These are phyloP conservation scores for Fusarium sp. DNA, from an alignment of 2,329 filamentous ascomycete species.

Conservation along the genomic window DNA sequence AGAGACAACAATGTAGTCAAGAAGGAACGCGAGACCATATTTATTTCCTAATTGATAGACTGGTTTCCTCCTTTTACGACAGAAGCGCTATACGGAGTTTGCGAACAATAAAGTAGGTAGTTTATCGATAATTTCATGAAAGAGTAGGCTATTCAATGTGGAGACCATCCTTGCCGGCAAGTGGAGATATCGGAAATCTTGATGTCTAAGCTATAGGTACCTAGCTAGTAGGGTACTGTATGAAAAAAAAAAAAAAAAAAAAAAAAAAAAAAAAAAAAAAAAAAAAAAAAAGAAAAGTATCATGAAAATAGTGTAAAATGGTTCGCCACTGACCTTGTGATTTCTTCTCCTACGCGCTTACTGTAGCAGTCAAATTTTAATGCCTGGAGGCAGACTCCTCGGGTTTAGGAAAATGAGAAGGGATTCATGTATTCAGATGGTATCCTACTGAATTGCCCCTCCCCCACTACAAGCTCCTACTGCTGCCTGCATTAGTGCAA, in stretches of 20 bases:
- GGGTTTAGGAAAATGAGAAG: background rate
- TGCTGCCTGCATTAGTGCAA: conserved; percentile 27
- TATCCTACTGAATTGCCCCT: conserved; percentile 18
- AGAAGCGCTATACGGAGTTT: background rate
- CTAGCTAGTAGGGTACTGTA: too few species aligned
- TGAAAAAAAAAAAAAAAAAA: too few species aligned
- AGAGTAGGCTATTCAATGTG: background rate
- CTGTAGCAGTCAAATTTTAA: too few species aligned
- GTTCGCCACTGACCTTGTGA: background rate
- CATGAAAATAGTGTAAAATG: background rate
- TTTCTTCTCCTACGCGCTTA: background rate
- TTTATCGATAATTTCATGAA: conserved; percentile 3
- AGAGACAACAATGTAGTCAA: background rate
- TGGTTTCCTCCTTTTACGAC: background rate
- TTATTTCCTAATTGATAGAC: background rate
- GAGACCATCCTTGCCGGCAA: background rate
- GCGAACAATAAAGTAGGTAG: background rate
- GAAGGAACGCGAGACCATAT: background rate
- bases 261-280: too few species aligned
- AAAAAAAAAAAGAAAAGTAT: background rate
- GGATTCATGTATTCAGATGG: too few species aligned
- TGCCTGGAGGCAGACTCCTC: background rate
- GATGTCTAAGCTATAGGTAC: background rate
- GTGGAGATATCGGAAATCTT: background rate
- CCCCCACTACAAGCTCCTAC: conserved; percentile 8